These are phyloP conservation scores for Acacia concinna DNA, from an alignment of 331 rosid genomes.

Conservation along the genomic window DNA sequence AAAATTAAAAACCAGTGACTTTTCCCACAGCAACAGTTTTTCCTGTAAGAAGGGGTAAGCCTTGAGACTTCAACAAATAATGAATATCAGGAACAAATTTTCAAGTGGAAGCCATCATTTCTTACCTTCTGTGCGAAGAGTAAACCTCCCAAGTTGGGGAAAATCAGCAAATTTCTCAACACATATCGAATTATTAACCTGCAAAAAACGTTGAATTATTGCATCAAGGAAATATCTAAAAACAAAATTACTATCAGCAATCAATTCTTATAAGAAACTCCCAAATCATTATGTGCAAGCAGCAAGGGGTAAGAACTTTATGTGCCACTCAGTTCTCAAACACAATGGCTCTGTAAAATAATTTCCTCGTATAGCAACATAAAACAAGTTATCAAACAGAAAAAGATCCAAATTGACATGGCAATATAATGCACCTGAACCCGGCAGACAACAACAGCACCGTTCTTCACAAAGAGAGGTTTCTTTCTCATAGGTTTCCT, in stretches of 20 bases:
- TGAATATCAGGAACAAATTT: conserved; percentile 1
- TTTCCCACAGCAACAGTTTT: conserved; percentile 95
- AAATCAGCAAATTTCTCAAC: conserved; percentile 75
- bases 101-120: conserved; percentile 6
- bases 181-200: conserved; percentile 77
- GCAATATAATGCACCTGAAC: conserved; percentile 64
- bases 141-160: conserved; percentile 95
- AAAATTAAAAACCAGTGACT: conserved; percentile 56
- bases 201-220: conserved; percentile 26
- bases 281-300: neutral
- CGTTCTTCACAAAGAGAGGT: conserved; percentile 87
- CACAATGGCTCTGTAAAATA: neutral
- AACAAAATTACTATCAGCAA: neutral
- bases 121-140: conserved; percentile 95
- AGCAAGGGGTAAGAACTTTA: neutral
- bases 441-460: conserved; percentile 77
- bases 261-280: conserved; percentile 14
- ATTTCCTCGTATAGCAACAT: neutral
- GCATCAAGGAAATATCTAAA: neutral
- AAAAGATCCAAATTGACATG: neutral
- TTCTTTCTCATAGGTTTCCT: conserved; percentile 82
- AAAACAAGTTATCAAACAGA: neutral
- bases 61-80: conserved; percentile 17
- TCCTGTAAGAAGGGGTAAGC: conserved; percentile 48
- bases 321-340: neutral